A percentile compares a stretch with the other conserved stretches of the same genome.
phyloP scores from a whole-genome alignment of 768 basidiomycete species.

The Lactarius deliciosus region DNA sequence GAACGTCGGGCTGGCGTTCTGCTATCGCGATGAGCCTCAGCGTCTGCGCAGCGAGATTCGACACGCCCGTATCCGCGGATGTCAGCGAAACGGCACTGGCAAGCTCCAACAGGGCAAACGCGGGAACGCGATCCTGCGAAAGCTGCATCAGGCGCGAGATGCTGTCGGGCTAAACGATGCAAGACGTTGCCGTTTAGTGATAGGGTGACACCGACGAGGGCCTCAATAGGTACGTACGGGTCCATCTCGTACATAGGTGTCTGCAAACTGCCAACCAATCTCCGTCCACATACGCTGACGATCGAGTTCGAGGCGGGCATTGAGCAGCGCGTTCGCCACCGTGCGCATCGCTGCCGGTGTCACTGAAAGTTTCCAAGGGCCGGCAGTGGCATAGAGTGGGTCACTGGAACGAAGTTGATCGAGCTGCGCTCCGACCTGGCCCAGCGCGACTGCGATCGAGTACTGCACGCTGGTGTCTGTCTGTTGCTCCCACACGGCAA shows the following conservation, averaged over 20 bases:
- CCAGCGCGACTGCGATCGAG: slow-evolving; percentile 52
- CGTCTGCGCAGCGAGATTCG: slow-evolving; percentile 64
- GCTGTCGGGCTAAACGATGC: slow-evolving; percentile 31
- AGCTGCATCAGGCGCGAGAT: slow-evolving; percentile 52
- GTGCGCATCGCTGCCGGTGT: slow-evolving; percentile 41
- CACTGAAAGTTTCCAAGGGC: slow-evolving; percentile 45
- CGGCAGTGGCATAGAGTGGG: slow-evolving; percentile 39
- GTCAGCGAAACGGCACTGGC: slow-evolving; percentile 70
- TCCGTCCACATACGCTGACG: slow-evolving; percentile 67
- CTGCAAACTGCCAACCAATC: slow-evolving; percentile 49
- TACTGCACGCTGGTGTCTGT: slow-evolving; percentile 66
- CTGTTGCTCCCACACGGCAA: slow-evolving; percentile 61
- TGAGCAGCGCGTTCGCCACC: slow-evolving; percentile 56
- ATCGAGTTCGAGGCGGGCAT: slow-evolving; percentile 58
- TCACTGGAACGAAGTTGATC: slow-evolving; percentile 46
- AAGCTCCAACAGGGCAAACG: slow-evolving; percentile 69
- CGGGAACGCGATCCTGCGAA: slow-evolving; percentile 53
- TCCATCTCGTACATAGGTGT: slow-evolving; percentile 42
- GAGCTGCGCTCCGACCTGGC: slow-evolving; percentile 44
- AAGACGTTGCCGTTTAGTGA: neutral
- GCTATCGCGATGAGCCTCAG: slow-evolving; percentile 67
- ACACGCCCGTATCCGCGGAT: slow-evolving; percentile 65
- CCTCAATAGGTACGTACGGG: slow-evolving; percentile 16
- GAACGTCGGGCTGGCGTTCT: slow-evolving; percentile 61
- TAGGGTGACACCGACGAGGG: neutral